Evolutionary conservation across 257 asterid genomes (phyloP), one percentile per base, ranked within the genome.

Genomic region (Nicotiana knightiana): DNA sequence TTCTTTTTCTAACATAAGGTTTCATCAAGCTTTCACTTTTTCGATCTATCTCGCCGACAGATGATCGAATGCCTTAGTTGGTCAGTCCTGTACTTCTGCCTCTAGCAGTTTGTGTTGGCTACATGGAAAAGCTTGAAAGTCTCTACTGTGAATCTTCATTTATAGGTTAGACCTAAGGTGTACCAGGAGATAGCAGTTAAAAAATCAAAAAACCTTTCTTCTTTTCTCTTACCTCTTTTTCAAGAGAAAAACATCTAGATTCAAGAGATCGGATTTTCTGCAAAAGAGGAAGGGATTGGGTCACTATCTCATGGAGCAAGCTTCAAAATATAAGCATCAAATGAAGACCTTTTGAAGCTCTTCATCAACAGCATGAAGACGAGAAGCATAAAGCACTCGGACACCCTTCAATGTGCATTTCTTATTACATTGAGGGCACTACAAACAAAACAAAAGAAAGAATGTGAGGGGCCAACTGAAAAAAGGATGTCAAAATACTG

Each of bases 381-480:
- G 92, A 79, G 95, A 80, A 21, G 97, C 97, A 84, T 93, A 96
- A 84, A 96, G 95, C 39, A 88, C 83, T 58, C 99, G 89, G 66
- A 96, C 88, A 84, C 90, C 92, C 91, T 90, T 93, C 80, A 90
- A 10, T 28, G 86, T 77, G 82, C 97, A 91, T 84, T 83, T 92
- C 86, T 46, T 87, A 79, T 93, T 96, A 87, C 99, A 96, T 86
- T 94, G 99, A 9, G 99, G 99, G 84, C 99, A 96, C 98, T 96
- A 80, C 39, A 88, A 63, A 82, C 10, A 62, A 79, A 77, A 26
- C 81, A 57, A 81, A 9, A 0, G 39, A 58, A 68, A 24, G 70
- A 79, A 85, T 67, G 77, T 55, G 81, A 35, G 9, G 15, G 21
- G 53, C 15, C 30, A 80, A 48, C 76, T 55, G 18, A 65, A 81